phyloP scores from a whole-genome alignment of 2,329 filamentous ascomycete species.

The Colletotrichum sp. region DNA sequence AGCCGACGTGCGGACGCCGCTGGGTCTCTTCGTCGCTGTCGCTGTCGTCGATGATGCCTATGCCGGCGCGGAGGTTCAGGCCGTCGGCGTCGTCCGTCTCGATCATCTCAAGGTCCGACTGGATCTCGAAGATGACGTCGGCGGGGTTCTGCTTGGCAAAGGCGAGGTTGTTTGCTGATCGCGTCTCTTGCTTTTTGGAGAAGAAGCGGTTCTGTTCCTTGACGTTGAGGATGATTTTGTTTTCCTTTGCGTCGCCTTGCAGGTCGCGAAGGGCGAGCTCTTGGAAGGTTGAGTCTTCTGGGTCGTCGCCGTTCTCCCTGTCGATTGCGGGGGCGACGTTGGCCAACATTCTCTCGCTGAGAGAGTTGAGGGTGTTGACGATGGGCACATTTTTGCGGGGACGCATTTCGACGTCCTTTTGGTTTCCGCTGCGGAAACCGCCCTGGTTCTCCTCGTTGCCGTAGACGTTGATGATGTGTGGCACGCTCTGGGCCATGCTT shows the following conservation, averaged over 20 bases:
- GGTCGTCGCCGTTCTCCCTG: slow-evolving; percentile 62
- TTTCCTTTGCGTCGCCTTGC: slow-evolving; percentile 73
- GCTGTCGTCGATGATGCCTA: slow-evolving; percentile 74
- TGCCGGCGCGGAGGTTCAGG: slow-evolving; percentile 65
- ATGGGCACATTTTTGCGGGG: slow-evolving; percentile 84
- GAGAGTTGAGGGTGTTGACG: slow-evolving; percentile 84
- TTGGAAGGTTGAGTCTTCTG: slow-evolving; percentile 76
- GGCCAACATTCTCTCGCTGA: slow-evolving; percentile 93
- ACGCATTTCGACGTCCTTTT: slow-evolving; percentile 89
- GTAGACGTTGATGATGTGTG: slow-evolving; percentile 89
- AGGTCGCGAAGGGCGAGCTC: slow-evolving; percentile 83
- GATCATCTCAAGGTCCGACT: slow-evolving; percentile 63
- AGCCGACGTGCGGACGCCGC: slow-evolving; percentile 64
- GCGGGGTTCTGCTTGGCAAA: slow-evolving; percentile 75
- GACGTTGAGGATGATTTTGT: slow-evolving; percentile 83
- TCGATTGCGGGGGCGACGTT: slow-evolving; percentile 83
- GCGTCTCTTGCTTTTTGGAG: slow-evolving; percentile 59
- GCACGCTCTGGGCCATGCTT: slow-evolving; percentile 70
- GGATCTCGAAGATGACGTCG: slow-evolving; percentile 70
- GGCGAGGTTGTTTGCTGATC: slow-evolving; percentile 49
- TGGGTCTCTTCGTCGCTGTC: slow-evolving; percentile 69
- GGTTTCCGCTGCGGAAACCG: slow-evolving; percentile 80
- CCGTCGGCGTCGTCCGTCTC: slow-evolving; percentile 53
- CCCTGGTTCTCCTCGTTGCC: slow-evolving; percentile 96
- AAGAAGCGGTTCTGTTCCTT: slow-evolving; percentile 88